Evolutionary conservation across 176 grass and related monocot species (phyloP), one percentile per base, ranked within the genome.

Genomic region (Rhynchospora pubera): DNA sequence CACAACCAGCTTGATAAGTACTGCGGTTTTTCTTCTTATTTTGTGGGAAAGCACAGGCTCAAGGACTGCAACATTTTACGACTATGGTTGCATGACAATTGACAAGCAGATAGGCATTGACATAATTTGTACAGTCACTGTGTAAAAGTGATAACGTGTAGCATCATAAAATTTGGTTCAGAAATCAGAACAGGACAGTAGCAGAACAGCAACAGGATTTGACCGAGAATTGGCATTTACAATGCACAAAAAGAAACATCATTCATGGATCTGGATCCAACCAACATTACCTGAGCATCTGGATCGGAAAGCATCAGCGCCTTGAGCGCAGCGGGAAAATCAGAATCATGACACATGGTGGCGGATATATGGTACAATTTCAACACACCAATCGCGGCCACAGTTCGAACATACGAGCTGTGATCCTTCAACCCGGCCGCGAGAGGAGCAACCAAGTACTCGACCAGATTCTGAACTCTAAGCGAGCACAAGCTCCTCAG

Each of bases 321-420:
- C 84, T 99, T 99, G 74, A 99, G 93, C 18, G 79, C 58, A 71
- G 89, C 93, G 7, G 96, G 91, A 26, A 99, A 87, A 43, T 99
- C 93, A 65, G 97, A 93, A 56, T 99, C 97, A 72, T 95, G 85
- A 82, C 97, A 99, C 39, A 91, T 92, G 9, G 82, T 71, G 2
- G 92, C 93, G 9, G 97, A 99, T 52, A 99, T 99, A 79, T 99
- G 97, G 80, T 99, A 96, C 8, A 99, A 79, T 78, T 99, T 99
- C 13, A 92, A 86, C n/a, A 93, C 91, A 13, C 93, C 96, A 14
- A 93, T 77, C 1, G 91, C 87, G 0, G 93, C 93, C 53, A 96
- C 85, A 87, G 89, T 96, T 16, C 97, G 89, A 51, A 99, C 97
- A 23, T 99, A 99, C 32, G 91, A 44, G 67, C 93, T 99, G 7